Evolutionary conservation across 148 eudicot species (phyloP).

Genomic region (Polygonum aviculare): DNA sequence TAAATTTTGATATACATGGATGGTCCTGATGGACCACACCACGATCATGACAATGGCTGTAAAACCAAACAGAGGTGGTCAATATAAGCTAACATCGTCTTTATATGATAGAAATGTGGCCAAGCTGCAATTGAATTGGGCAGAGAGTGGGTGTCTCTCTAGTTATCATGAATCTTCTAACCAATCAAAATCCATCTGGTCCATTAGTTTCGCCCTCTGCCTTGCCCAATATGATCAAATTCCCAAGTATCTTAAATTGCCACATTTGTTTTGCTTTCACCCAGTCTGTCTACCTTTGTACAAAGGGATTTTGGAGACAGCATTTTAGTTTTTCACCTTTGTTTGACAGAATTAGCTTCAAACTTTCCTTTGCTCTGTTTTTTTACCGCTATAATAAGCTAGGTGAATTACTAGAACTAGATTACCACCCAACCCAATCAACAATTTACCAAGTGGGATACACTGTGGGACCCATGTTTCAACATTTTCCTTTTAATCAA

Average conservation of each 20-base stretch:
- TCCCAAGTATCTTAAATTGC: no score
- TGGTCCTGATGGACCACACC: not conserved
- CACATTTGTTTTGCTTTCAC: no score
- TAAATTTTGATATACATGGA: not conserved
- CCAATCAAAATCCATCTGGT: conserved; percentile 1
- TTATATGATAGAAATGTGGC: not conserved
- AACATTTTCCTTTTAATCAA: not conserved
- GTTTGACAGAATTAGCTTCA: no score
- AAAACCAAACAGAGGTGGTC: not conserved
- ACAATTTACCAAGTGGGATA: conserved; percentile 3
- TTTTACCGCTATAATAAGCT: no score
- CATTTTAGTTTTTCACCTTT: no score
- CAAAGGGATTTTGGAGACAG: no score
- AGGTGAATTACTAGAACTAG: not conserved
- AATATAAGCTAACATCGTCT: not conserved
- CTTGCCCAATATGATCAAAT: not conserved
- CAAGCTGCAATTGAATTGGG: not conserved
- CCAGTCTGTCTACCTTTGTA: no score
- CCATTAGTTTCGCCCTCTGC: not conserved
- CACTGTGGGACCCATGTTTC: not conserved
- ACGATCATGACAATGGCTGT: not conserved
- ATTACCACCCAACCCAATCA: not conserved
- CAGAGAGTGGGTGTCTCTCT: not conserved
- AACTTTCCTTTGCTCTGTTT: no score
- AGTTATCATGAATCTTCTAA: not conserved